phyloP scores from a whole-genome alignment of 2,329 filamentous ascomycete species.

The Coniochaeta pulveracea region DNA sequence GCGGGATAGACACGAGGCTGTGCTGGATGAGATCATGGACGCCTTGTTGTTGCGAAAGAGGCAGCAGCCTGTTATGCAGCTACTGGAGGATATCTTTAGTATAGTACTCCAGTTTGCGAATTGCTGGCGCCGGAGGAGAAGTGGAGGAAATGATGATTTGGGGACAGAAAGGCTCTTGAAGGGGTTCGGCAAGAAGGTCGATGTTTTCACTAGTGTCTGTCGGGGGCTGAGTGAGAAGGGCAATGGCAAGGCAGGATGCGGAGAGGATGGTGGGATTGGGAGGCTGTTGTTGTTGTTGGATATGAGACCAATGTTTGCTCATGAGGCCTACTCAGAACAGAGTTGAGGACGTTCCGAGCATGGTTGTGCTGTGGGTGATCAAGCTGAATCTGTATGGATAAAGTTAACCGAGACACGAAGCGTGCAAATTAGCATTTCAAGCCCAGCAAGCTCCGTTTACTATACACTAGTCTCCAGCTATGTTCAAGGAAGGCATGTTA shows the following conservation, averaged over 20 bases:
- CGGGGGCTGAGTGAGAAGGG: conserved; percentile 55
- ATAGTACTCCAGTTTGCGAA: conserved; percentile 63
- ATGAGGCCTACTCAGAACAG: too few relatives aligned
- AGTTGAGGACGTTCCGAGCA: too few relatives aligned
- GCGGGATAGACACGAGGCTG: conserved; percentile 57
- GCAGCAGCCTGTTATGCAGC: conserved; percentile 58
- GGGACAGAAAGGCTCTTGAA: conserved; percentile 40
- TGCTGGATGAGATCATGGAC: conserved; percentile 65
- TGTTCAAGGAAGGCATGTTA: too few relatives aligned
- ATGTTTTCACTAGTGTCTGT: conserved; percentile 65
- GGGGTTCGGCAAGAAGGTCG: conserved; percentile 59
- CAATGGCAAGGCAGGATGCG: conserved; percentile 23
- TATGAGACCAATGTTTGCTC: too few relatives aligned
- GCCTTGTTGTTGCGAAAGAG: conserved; percentile 62
- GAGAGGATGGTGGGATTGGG: conserved; percentile 11
- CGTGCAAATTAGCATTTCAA: too few relatives aligned
- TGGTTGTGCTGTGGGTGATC: too few relatives aligned
- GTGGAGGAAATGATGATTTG: conserved; percentile 16
- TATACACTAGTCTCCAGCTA: too few relatives aligned
- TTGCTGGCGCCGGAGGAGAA: conserved; percentile 21
- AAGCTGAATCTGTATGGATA: too few relatives aligned
- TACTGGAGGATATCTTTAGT: conserved; percentile 68
- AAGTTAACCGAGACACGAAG: too few relatives aligned
- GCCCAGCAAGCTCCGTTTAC: too few relatives aligned
- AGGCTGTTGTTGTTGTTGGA: conserved; percentile 18